Base-by-base conservation (phyloP, 2,329 filamentous ascomycete species). In the Cadophora sp. region DNA sequence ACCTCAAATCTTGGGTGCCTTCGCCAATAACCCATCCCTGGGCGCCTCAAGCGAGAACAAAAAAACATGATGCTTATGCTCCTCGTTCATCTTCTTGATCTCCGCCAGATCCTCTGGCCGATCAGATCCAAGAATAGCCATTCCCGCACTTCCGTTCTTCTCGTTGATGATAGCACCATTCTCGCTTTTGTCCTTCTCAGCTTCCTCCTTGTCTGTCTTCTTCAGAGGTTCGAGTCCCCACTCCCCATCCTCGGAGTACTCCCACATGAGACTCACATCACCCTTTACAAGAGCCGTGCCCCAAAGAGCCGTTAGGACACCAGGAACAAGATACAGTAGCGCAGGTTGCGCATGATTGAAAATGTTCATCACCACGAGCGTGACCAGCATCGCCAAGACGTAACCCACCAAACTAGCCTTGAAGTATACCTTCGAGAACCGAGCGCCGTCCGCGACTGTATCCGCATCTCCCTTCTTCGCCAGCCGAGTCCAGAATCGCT, bases 291-390 rank as follows among this genome's bases (percentile, higher is more conserved):
- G 73, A 0, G 91, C 95, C 1, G 92, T 96, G 3, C 89, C 79
- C 91, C 93, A 97, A 0, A 96, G 77, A 1, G 90, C 86, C 1
- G 86, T 83, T 5, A 97, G 81, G 0, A 98, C 93, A 0, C 92
- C 91, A 0, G 95, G 95, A 0, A 98, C 96, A 7, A 99, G 87
- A 77, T 98, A 98, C 16, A 99, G 82, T 37, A 99, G 84, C 8
- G 96, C 95, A 0, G 95, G 95, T 77, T 99, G 95, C 2, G 92
- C 93, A 70, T 93, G 93, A 58, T 91, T 86, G 76, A 89, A 96
- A 11, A 93, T 81, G 61, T 94, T 84, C 81, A 98, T 91, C 74
- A 94, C 91, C 0, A 85, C 82, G 22, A 97, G 80, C 0, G 95
- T 97, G 1, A 85, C 83, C 1, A 93, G 70, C 89, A 98, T 92